Base-by-base conservation (phyloP, 192 early-diverging fungal genomes). In the Mortierella claussenii region DNA sequence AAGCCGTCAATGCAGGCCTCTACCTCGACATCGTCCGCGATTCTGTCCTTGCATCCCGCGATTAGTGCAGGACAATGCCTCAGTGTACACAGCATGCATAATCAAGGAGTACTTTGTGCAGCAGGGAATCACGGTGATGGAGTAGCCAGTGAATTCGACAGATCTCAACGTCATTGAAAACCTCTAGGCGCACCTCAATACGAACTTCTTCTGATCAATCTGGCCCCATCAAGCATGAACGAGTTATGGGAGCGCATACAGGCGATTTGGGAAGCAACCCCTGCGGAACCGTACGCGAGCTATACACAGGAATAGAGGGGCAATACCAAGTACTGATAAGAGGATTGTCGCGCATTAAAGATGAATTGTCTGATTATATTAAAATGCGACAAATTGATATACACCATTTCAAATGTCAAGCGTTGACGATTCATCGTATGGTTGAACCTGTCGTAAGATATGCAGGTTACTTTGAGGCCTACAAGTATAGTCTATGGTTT, bases 21-120 rank as follows among this genome's bases (percentile, higher is more conserved):
- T n/a, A n/a, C n/a, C n/a, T n/a, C n/a, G n/a, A n/a, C n/a, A n/a
- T n/a, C n/a, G n/a, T n/a, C n/a, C n/a, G n/a, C n/a, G 27, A 57
- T 8, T 51, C 56, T 58, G 33, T 67, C 15, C 34, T 33, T 10
- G 23, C 18, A 12, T 58, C 47, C 15, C 24, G 32, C 26, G 47
- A 58, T 40, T 67, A 17, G 24, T 49, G 17, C 65, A 57, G 23
- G 65, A 67, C 47, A 65, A 65, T 56, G 52, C 44, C 32, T 20
- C n/a, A 21, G 24, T 55, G 8, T 49, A 55, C 36, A 55, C 51
- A 23, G 53, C 63, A 26, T 17, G n/a, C 28, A 34, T 33, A 10
- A 15, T 56, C 17, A 55, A 50, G 23, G 55, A 58, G 24, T 49
- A 28, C 20, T 12, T 65, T 34, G 31, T 9, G 10, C 1, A 55